Conservation (phyloP, 2,329 filamentous ascomycete species). For the Exserohilum rostratum region DNA sequence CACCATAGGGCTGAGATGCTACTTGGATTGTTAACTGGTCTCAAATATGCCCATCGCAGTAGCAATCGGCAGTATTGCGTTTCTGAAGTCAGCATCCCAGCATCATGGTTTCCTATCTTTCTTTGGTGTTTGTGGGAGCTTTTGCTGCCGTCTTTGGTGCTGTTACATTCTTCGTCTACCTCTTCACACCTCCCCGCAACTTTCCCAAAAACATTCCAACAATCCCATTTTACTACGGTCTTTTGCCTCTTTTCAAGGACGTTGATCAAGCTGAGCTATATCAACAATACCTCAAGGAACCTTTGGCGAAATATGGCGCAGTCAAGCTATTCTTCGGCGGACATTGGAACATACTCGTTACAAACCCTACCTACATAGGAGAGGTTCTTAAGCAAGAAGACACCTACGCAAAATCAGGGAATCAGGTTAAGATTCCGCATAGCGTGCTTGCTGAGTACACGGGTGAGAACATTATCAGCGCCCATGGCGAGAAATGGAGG, state of each 20-base stretch:
- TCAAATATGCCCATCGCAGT: slow-evolving; percentile 23
- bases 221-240: slow-evolving; percentile 54
- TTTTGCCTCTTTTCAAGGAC: slow-evolving; percentile 52
- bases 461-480: slow-evolving; percentile 45
- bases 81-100: background rate
- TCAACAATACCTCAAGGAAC: slow-evolving; percentile 48
- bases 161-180: slow-evolving; percentile 31
- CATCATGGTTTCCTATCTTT: slow-evolving; percentile 33
- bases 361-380: slow-evolving; percentile 52
- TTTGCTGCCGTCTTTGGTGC: slow-evolving; percentile 24
- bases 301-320: slow-evolving; percentile 51
- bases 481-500: slow-evolving; percentile 41
- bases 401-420: slow-evolving; percentile 39
- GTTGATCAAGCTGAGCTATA: slow-evolving; percentile 54
- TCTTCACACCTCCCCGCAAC: slow-evolving; percentile 34
- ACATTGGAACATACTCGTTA: slow-evolving; percentile 57
- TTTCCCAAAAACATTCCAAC: slow-evolving; percentile 50
- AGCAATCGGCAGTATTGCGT: slow-evolving; percentile 3
- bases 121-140: slow-evolving; percentile 28
- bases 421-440: slow-evolving; percentile 42
- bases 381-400: slow-evolving; percentile 47
- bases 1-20: slow-evolving; percentile 17
- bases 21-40: slow-evolving; percentile 9
- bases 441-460: slow-evolving; percentile 39
- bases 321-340: slow-evolving; percentile 59